A percentile compares a stretch with the other conserved stretches of the same genome.
Evolutionary conservation across 2,329 filamentous ascomycete genomes (phyloP).

Genomic region (Curvularia hawaiiensis): DNA sequence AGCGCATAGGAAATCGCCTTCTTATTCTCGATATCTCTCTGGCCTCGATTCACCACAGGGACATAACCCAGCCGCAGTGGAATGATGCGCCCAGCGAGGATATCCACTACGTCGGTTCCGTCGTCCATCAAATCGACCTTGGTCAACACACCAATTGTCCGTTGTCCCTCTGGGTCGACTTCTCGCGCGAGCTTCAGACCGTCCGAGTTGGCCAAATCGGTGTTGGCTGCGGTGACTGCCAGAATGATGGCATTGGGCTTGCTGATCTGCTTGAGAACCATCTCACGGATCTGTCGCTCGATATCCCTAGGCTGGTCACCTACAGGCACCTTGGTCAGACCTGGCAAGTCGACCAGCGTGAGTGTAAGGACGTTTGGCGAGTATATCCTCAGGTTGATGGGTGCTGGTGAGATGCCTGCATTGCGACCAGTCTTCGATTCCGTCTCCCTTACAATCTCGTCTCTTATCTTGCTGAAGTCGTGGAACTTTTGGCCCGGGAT

Average conservation of each 20-base stretch:
- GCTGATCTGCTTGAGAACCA: conserved; percentile 98
- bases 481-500: conserved; percentile 96
- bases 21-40: conserved; percentile 98
- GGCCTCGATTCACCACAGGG: conserved; percentile 95
- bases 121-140: conserved; percentile 99
- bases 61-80: conserved; percentile 93
- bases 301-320: conserved; percentile 97
- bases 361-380: conserved; percentile 97
- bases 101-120: conserved; percentile 97
- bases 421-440: conserved; percentile 96
- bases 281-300: conserved; percentile 93
- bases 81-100: conserved; percentile 96
- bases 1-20: conserved; percentile 89
- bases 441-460: conserved; percentile 96
- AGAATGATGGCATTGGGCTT: conserved; percentile 98
- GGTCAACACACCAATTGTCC: conserved; percentile 96
- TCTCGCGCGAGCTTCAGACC: conserved; percentile 94
- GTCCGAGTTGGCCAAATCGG: conserved; percentile 98
- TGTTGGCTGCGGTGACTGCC: conserved; percentile 94
- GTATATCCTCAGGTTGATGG: conserved; percentile 98
- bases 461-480: conserved; percentile 98
- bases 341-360: conserved; percentile 94
- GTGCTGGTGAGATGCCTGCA: conserved; percentile 92
- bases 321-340: conserved; percentile 94
- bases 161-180: conserved; percentile 95